Evolutionary conservation across 768 basidiomycete genomes (phyloP), one percentile per base, ranked within the genome.

Genomic region (Inosperma sp.): DNA sequence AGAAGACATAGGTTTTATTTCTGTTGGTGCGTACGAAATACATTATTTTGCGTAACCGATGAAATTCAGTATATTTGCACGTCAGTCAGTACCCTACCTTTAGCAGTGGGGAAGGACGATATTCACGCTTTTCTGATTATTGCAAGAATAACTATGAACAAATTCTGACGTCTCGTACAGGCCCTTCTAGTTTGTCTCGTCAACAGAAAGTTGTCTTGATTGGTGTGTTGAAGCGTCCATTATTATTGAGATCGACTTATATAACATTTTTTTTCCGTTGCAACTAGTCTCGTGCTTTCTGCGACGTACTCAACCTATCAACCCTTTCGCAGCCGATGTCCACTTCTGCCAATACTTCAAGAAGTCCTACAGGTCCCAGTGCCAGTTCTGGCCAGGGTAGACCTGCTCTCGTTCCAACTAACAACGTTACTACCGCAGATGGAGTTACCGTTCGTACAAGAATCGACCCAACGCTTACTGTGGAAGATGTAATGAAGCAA

Each of bases 401-500:
- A 65, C 62, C 79, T 10, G 68, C 73, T 5, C 73, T 90, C 26
- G 79, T 90, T 2, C 90, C 90, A 7, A 93, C 90, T 8, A 93
- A 93, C 67, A 88, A 78, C 50, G 88, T 93, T 43, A 83, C 86
- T 3, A 89, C 86, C 6, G 80, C 76, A 49, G 84, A 88, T 16
- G 88, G 88, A 35, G 59, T 77, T 25, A 83, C 83, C 36, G 88
- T 92, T 17, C 83, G 88, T 54, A 84, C 88, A 9, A 81, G 90
- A 52, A 93, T 93, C 57, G 90, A 93, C 63, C 86, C 87, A 13
- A 83, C 88, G 5, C 74, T 92, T 25, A 82, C 84, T 5, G 90
- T 91, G 45, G 82, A 87, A 46, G 90, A 93, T 63, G 91, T 93
- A 50, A 78, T 93, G 44, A 82, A 80, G 49, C 88, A 91, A 65